phyloP scores from a whole-genome alignment of 2,329 filamentous ascomycete genomes.

The Cladosporium sp. region DNA sequence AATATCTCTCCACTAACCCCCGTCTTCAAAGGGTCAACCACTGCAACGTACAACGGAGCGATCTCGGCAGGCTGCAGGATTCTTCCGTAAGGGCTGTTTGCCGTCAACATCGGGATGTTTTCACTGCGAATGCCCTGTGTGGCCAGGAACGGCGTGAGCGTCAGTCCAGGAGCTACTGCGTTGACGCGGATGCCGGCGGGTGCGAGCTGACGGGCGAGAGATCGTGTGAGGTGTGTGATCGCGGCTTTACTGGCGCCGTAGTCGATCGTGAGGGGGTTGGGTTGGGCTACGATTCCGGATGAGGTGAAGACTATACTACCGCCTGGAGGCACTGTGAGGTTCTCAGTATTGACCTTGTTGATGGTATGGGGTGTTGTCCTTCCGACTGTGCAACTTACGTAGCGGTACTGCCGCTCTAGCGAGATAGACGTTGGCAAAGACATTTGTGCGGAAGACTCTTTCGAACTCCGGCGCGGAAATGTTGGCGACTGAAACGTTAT shows the following conservation, averaged over 20 bases:
- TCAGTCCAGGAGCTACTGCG: slow-evolving; percentile 4
- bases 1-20: background rate
- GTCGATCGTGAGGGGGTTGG: slow-evolving; percentile 4
- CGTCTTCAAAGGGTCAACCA: slow-evolving; percentile 3
- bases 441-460: slow-evolving; percentile 5
- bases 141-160: slow-evolving; percentile 1
- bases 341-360: background rate
- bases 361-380: background rate
- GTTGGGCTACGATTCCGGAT: background rate
- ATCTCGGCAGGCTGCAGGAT: slow-evolving; percentile 4
- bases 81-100: background rate
- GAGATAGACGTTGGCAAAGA: slow-evolving; percentile 5
- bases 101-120: background rate
- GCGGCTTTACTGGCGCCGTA: slow-evolving; percentile 13
- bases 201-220: slow-evolving; percentile 1
- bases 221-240: slow-evolving; percentile 1
- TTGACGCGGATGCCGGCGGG: slow-evolving; percentile 3
- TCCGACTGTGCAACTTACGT: background rate
- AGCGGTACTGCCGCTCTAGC: background rate
- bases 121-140: slow-evolving; percentile 2
- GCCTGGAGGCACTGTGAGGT: background rate
- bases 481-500: background rate
- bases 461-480: background rate
- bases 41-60: background rate
- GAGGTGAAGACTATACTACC: slow-evolving; percentile 10